Base-by-base conservation (phyloP, 192 early-diverging fungal species). In the Coemansia guatemalensis region DNA sequence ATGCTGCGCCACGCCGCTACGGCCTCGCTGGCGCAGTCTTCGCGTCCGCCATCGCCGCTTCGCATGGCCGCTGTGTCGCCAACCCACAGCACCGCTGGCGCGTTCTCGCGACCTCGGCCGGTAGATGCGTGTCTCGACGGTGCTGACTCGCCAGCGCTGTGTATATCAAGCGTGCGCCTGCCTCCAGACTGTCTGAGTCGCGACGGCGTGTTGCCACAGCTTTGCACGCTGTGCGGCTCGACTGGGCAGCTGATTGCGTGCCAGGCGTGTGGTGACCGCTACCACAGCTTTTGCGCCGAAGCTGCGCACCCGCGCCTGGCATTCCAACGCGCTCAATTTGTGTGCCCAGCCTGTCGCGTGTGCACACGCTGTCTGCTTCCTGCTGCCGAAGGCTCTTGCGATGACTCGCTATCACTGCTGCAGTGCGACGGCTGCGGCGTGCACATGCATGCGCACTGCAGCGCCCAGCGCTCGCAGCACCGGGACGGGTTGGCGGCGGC, bases 201-300 rank as follows among this genome's bases (percentile, higher is more conserved):
- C 51, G 20, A 20, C 18, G 39, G 58, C 6, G 26, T 18, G 41
- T 27, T 56, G n/a, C 48, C 56, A 4, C 60, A 27, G 8, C 29
- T 68, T 50, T 81, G 78, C 48, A 41, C 62, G 56, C 62, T 49
- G 47, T 82, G 81, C 22, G 65, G 65, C 8, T 69, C 77, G 17
- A 51, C 64, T 4, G 69, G 30, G 1, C 9, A 14, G 53, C 52
- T 84, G 55, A 41, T 51, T 12, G 30, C 59, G 20, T 87, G 85
- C 47, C 14, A 48, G 32, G 72, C 67, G 9, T 87, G 86, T 50
- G 77, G 72, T 11, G 83, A 85, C 32, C n/a, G 22, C 8, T 85
- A 77, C 57, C 86, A 86, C 53, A 47, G 32, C 3, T 72, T 75
- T 20, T 87, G 86, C 64, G 58, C 60, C 4, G 59, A 60, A 20